Evolutionary conservation across 2,329 filamentous ascomycete species (phyloP), one percentile per base, ranked within the genome.

Genomic region (Alternaria novae-zelandiae): DNA sequence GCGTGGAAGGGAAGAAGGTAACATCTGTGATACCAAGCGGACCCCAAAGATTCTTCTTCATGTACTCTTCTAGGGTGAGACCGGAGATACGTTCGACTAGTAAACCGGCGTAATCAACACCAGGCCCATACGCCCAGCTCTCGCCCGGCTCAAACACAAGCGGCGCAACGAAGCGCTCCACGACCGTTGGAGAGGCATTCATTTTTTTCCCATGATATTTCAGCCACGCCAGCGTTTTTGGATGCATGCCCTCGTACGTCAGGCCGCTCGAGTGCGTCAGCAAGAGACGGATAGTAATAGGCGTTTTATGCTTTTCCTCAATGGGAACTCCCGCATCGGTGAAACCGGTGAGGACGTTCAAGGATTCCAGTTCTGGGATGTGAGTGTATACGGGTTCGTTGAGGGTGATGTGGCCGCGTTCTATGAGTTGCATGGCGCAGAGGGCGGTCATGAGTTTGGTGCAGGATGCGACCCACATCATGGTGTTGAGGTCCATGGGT

Each of bases 11-110:
- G 50, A 88, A 79, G 82, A 91, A 88, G 55, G 82, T 85, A 68
- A 89, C 83, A 46, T 86, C 82, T 2, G 81, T 79, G 54, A 86
- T 75, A 0, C 78, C 80, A 3, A 85, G 76, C 1, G 82, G 83
- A 53, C 79, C 71, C 74, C 83, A 81, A 11, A 86, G 79, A 59
- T 83, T 74, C 28, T 85, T 81, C 0, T 88, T 87, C 1, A 89
- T 89, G 65, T 91, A 87, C 63, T 87, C 87, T 1, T 90, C 74
- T 5, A 91, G 75, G 0, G 88, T 85, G 63, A 77, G 75, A 6
- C 76, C 73, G 25, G 70, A 83, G 78, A 83, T 47, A 5, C 71
- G 72, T 69, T 85, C 82, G 5, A 87, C 72, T 1, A 82, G 74
- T 6, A 81, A 62, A 4, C 83, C 84, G 0, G 82, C 84, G 80